These are phyloP conservation scores for Colletotrichum tropicale DNA, from an alignment of 2,329 filamentous ascomycete species.

Conservation along the genomic window DNA sequence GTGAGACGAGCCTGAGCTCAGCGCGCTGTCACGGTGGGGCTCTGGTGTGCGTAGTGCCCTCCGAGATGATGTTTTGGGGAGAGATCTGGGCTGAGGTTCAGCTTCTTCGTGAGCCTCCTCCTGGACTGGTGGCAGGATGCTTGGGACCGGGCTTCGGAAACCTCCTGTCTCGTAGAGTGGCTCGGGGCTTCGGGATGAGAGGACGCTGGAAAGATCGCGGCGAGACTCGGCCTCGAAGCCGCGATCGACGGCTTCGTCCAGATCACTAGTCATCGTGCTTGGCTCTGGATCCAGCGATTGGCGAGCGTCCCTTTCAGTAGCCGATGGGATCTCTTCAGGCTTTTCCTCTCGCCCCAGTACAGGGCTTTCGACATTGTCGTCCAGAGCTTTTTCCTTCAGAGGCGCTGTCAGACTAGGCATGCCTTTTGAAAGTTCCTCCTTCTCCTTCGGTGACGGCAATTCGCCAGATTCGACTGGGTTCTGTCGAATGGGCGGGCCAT, in stretches of 20 bases:
- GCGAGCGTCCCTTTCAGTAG: not conserved
- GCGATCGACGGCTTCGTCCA: conserved; percentile 21
- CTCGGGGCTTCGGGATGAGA: not conserved
- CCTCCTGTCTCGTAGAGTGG: conserved; percentile 29
- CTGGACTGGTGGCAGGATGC: conserved; percentile 55
- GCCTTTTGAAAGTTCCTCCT: conserved; percentile 6
- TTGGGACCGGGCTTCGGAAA: conserved; percentile 45
- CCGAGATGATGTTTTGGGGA: conserved; percentile 15
- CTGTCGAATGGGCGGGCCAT: not conserved
- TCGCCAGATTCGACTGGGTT: not conserved
- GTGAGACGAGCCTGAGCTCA: conserved; percentile 49
- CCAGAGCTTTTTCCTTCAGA: conserved; percentile 27
- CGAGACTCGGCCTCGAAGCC: conserved; percentile 32
- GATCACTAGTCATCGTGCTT: conserved; percentile 12
- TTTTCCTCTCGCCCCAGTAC: conserved; percentile 33
- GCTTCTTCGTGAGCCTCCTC: conserved; percentile 56
- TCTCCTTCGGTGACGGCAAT: not conserved
- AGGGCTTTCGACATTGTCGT: conserved; percentile 41
- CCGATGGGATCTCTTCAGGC: not conserved
- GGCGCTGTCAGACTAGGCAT: conserved; percentile 2
- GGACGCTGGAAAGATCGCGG: conserved; percentile 24
- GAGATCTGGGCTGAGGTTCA: conserved; percentile 29
- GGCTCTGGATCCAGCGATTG: not conserved
- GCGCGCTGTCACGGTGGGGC: conserved; percentile 54
- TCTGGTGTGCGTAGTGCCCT: conserved; percentile 33